phyloP scores from a whole-genome alignment of 176 grass and related monocot species.

The Eragrostis nindensis region DNA sequence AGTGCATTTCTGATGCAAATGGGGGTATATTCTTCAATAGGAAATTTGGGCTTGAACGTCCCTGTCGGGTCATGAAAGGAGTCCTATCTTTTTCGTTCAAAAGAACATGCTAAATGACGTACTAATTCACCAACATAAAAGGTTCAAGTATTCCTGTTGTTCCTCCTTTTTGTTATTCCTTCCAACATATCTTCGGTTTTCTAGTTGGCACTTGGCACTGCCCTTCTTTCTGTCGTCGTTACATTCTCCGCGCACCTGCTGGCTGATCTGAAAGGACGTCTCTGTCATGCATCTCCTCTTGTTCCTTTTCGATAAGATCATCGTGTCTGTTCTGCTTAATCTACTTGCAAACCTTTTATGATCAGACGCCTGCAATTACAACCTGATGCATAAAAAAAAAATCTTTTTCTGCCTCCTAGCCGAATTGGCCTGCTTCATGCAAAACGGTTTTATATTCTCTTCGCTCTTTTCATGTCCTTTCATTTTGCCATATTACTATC shows the following conservation, averaged over 20 bases:
- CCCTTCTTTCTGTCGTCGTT: constrained; percentile 24
- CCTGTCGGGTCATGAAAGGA: constrained; percentile 33
- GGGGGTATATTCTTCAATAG: constrained; percentile 15
- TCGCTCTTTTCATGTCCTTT: too few relatives aligned
- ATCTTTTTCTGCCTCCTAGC: not conserved
- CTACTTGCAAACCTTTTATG: not conserved
- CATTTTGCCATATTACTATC: not conserved
- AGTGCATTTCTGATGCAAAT: constrained; percentile 49
- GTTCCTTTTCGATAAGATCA: constrained; percentile 23
- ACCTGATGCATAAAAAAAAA: too few relatives aligned
- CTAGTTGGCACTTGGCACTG: constrained; percentile 29
- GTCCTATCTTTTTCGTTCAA: constrained; percentile 11
- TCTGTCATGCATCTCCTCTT: constrained; percentile 30
- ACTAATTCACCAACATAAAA: constrained; percentile 44
- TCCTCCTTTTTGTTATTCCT: constrained; percentile 37
- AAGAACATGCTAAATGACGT: constrained; percentile 33
- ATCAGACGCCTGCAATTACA: not conserved
- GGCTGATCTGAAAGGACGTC: constrained; percentile 26
- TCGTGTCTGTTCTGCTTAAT: constrained; percentile 14
- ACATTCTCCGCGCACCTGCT: constrained; percentile 28
- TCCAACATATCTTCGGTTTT: constrained; percentile 48
- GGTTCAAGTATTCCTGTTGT: constrained; percentile 53
- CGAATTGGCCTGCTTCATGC: not conserved
- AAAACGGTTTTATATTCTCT: too few relatives aligned
- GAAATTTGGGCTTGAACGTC: constrained; percentile 28